Base-by-base conservation (phyloP, 768 basidiomycete species). In the Boletellus ananas region DNA sequence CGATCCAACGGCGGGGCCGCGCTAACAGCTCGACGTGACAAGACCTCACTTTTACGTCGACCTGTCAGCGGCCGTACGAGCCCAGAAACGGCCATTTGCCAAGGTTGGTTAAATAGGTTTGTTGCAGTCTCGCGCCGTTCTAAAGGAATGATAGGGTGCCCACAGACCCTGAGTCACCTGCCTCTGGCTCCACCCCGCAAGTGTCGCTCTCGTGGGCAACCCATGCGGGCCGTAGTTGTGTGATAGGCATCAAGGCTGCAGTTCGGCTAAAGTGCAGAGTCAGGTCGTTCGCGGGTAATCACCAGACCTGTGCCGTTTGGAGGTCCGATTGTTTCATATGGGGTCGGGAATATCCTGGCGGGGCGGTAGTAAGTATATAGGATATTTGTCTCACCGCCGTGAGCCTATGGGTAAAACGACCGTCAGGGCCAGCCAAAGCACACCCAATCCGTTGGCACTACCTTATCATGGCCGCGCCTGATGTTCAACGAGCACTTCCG, bases 391-490 rank as follows among this genome's bases (percentile, higher is more conserved):
- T 17, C 6, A 25, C 43, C 14, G 12, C 9, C 18, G 5, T 29
- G 21, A 21, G 34, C 11, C 6, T 11, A 29, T 11, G 8, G 29
- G 29, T 5, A 29, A 41, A 41, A 17, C 9, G 25, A 29, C 10
- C 27, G 16, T 42, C 27, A 5, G n/a, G 25, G 14, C 27, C 18
- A 8, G 33, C 14, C 27, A 17, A 27, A 27, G 21, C 25, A n/a
- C 9, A 34, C 14, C 12, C 12, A 18, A 31, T 34, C 20, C 14
- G 16, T 17, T 18, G 10, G 13, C 4, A 17, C 11, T 8, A 23
- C 38, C 21, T 4, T 29, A 18, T 25, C 40, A 66, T 66, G 63
- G 61, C 61, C 13, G 35, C 58, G n/a, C 44, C 58, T 42, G 58
- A 57, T 14, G 53, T 63, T 23, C 61, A 65, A 31, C 54, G 34